Base-by-base conservation (phyloP, 1,284 basidiomycete species). In the Melampsora larici-populina region DNA sequence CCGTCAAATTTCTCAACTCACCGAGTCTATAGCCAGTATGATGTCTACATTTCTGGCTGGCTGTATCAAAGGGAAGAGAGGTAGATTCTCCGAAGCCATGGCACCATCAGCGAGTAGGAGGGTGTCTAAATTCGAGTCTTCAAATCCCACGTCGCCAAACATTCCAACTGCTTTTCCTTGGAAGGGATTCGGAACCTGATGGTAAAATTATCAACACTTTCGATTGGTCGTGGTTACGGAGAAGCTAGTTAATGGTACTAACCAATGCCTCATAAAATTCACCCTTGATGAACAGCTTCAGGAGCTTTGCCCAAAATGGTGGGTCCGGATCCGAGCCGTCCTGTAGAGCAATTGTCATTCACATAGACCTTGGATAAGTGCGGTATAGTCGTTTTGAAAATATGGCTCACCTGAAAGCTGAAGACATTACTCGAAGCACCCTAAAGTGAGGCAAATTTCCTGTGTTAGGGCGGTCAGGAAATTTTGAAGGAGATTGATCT, bases 181-280 rank as follows among this genome's bases (percentile, higher is more conserved):
- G n/a, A 78, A 78, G 8, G 75, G 67, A 58, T 78, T 78, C 7
- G 75, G 67, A n/a, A 78, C 55, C 75, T 78, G 17, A n/a, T n/a
- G 21, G 29, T 26, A 55, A 33, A 55, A 40, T 58, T 58, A 29
- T 26, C 26, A 31, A 33, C 3, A 51, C 43, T 17, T 48, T 17
- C 7, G 21, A 21, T 43, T 43, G 11, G n/a, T 40, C 43, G 11
- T 15, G 9, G 6, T 11, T 15, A 46, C 43, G 43, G 1, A 46
- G 0, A 9, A 46, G 11, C 11, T 15, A 17, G 43, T 46, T 13
- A 46, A 46, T 21, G 29, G 13, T 31, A 69, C 65, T 43, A 1
- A 76, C 74, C 43, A 76, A 76, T 46, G 65, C 75, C 63, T 78
- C 75, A 40, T 70, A 78, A 24, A 70, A 70, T 7, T 36, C 49